Percentiles rank a stretch among this genome's conserved stretches.
phyloP scores from a whole-genome alignment of 768 basidiomycete genomes.

The Russula sp. region DNA sequence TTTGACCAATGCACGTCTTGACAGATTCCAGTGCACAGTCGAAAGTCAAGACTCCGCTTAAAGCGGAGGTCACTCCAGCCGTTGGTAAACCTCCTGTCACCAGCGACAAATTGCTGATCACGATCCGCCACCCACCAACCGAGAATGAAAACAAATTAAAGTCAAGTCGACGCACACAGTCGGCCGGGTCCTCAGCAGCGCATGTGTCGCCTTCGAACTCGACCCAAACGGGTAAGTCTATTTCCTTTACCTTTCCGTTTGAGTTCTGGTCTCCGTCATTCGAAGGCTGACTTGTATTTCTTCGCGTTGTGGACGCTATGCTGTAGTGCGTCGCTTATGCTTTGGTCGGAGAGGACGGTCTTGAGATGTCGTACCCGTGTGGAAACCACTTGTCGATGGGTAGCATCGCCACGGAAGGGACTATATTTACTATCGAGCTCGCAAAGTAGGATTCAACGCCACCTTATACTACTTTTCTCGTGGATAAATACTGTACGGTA shows the following conservation, averaged over 20 bases:
- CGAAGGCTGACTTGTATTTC: neutral
- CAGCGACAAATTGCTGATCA: constrained; percentile 24
- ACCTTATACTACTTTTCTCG: neutral
- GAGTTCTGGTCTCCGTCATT: neutral
- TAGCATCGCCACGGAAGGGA: constrained; percentile 14
- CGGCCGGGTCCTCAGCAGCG: constrained; percentile 26
- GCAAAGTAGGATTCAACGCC: constrained; percentile 6
- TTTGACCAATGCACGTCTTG: neutral
- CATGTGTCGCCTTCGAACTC: constrained; percentile 21
- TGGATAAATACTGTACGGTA: neutral
- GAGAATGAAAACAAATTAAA: constrained; percentile 26
- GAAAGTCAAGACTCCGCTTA: constrained; percentile 10
- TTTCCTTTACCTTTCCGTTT: neutral
- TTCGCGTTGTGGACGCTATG: neutral
- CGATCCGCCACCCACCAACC: constrained; percentile 22
- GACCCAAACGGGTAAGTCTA: constrained; percentile 8
- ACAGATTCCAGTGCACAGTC: neutral
- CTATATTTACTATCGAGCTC: constrained; percentile 14
- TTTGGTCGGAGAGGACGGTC: constrained; percentile 14
- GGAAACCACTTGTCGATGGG: constrained; percentile 13
- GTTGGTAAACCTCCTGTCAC: neutral
- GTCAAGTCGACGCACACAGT: constrained; percentile 23
- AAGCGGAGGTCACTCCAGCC: neutral
- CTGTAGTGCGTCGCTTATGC: constrained; percentile 9
- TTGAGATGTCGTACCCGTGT: constrained; percentile 15